phyloP scores from a whole-genome alignment of 768 basidiomycete genomes.

The Coprinellus aureogranulatus region DNA sequence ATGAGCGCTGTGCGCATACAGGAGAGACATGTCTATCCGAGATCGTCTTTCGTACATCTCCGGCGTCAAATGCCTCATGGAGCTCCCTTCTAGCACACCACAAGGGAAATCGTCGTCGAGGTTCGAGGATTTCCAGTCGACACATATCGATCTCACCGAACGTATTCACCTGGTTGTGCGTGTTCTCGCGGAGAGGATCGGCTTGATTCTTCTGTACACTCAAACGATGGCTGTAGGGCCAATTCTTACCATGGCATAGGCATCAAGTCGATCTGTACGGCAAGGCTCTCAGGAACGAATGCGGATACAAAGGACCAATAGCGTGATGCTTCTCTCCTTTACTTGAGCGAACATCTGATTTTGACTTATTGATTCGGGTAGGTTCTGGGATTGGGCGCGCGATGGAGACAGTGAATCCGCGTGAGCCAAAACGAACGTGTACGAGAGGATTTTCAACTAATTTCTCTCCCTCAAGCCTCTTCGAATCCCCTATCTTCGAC shows the following conservation, averaged over 20 bases:
- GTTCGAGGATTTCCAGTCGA: conserved; percentile 6
- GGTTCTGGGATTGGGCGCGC: conserved; percentile 8
- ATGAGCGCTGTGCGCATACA: too few relatives aligned
- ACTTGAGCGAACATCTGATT: not conserved
- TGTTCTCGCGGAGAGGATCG: not conserved
- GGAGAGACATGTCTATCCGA: conserved; percentile 5
- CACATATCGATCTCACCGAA: conserved; percentile 15
- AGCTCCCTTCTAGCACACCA: not conserved
- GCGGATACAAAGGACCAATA: conserved; percentile 23
- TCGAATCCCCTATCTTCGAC: conserved; percentile 4
- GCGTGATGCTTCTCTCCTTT: conserved; percentile 15
- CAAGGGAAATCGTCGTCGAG: conserved; percentile 7
- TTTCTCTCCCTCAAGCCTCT: not conserved
- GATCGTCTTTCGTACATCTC: conserved; percentile 14
- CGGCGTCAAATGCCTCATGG: conserved; percentile 20
- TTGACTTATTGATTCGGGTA: not conserved
- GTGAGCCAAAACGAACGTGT: not conserved
- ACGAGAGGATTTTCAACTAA: not conserved
- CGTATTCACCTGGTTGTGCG: conserved; percentile 7
- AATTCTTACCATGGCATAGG: conserved; percentile 27
- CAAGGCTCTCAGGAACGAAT: conserved; percentile 21
- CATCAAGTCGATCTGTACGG: conserved; percentile 21
- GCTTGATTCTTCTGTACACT: not conserved
- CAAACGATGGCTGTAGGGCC: conserved; percentile 14
- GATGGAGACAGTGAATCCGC: not conserved